Conservation (phyloP, 2,329 filamentous ascomycete species). For the Cladosporium velox region DNA sequence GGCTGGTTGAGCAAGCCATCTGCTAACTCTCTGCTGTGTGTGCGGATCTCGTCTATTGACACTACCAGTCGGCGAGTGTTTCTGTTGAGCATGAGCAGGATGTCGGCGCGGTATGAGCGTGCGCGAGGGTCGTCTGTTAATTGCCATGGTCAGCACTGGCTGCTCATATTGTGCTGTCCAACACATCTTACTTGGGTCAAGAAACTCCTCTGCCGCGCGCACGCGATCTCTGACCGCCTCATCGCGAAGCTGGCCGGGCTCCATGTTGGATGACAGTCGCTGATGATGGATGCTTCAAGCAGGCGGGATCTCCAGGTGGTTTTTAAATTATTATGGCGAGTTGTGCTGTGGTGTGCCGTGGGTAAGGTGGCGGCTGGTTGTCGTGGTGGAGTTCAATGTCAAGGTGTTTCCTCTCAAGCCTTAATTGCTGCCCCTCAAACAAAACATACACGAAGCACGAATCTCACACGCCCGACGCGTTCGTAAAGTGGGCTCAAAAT, state of each 20-base stretch:
- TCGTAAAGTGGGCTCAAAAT: not conserved
- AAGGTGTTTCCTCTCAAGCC: not conserved
- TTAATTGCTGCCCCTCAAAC: not conserved
- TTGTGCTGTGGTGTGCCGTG: not conserved
- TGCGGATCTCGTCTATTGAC: slow-evolving; percentile 82
- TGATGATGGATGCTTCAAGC: too few relatives aligned
- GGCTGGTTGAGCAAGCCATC: slow-evolving; percentile 77
- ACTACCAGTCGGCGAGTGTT: slow-evolving; percentile 60
- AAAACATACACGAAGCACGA: not conserved
- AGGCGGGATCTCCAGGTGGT: not conserved
- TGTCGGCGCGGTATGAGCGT: slow-evolving; percentile 84
- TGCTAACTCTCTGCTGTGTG: slow-evolving; percentile 82
- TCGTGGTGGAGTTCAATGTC: not conserved
- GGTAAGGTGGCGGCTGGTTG: not conserved
- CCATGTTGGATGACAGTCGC: slow-evolving; percentile 56
- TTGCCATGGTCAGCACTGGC: slow-evolving; percentile 19
- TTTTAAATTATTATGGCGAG: not conserved
- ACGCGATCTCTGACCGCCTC: slow-evolving; percentile 82
- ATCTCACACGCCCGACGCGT: not conserved
- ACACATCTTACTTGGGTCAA: slow-evolving; percentile 77
- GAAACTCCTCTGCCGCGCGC: slow-evolving; percentile 84
- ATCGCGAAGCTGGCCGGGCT: slow-evolving; percentile 75
- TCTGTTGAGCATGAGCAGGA: slow-evolving; percentile 72
- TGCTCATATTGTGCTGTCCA: not conserved
- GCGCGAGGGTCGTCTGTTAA: slow-evolving; percentile 57